Base-by-base conservation (phyloP, 805 yeast genomes). In the Pichia rugopelliculosa region DNA sequence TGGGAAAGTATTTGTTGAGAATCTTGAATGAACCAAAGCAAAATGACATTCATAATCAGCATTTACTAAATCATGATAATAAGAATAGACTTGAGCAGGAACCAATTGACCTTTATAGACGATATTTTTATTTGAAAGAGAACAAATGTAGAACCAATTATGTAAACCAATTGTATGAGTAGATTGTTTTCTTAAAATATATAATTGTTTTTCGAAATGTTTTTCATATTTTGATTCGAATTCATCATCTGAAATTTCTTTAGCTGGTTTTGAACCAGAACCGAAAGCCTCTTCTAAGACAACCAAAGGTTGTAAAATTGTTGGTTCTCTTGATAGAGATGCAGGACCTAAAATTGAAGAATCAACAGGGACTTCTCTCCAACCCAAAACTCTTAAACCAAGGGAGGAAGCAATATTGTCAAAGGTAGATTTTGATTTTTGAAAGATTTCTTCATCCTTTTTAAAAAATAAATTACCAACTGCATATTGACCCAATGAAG, bases 91-190 rank as follows among this genome's bases (percentile, higher is more conserved):
- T 70, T 91, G 99, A 49, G 85, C 82, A 39, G 99, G 99, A 15
- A 96, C 95, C 61, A 91, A 77, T 71, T 93, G 99, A 59, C 99
- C 99, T 72, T 91, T 91, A 76, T 91, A 91, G 47, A 93, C 97
- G 58, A 91, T 91, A 64, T 89, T 84, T 63, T 80, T 83, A 68
- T 84, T 84, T 47, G 93, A 83, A 51, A 91, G 72, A 6, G 98
- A 91, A 70, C 96, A 90, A 56, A 90, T 88, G 74, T 91, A 91
- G 70, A 91, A 91, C 97, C 98, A 91, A 68, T 91, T 90, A 72
- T 90, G 95, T 56, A 90, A 73, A 20, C 97, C 97, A 60, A 91
- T 90, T 46, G 90, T 77, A 65, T 85, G 95, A 13, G 96, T 80
- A 8, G 96, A 77, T 67, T 85, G 93, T 67, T 91, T 91, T 68